Base-by-base conservation (phyloP, 768 basidiomycete genomes). In the Pisolithus albus region DNA sequence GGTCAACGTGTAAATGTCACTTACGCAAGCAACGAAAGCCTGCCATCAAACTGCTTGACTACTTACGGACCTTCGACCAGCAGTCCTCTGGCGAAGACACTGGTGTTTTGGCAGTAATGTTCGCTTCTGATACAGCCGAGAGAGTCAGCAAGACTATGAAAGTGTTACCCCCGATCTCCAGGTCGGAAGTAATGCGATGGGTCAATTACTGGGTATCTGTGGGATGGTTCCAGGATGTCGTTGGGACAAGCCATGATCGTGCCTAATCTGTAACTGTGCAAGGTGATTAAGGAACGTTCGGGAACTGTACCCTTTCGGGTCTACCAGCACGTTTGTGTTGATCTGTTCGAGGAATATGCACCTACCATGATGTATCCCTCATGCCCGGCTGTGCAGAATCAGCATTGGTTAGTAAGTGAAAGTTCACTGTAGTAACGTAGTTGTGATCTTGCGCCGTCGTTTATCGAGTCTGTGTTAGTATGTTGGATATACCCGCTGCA, bases 151-250 rank as follows among this genome's bases (percentile, higher is more conserved):
- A 41, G 40, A 41, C 40, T 21, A 41, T 19, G 40, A 18, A 10
- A 41, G n/a, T 4, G n/a, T 21, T 41, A 41, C 40, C 40, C 10
- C 40, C 40, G 3, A 5, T 41, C 7, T 41, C 40, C 6, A 51
- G 52, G 2, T 51, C 46, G 0, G 66, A 72, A 41, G 71, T 51
- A 13, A 46, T 34, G 4, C 51, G 48, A n/a, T 76, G 72, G 70
- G 60, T 75, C 3, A 60, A 60, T 13, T 75, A 75, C 50, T 75
- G 74, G 73, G 65, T 52, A 39, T 59, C 52, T 15, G 51, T 49
- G 10, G 63, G 62, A 16, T 61, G 68, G 52, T 60, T 68, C n/a
- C 30, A 30, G 42, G 46, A 49, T 32, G 47, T 28, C 24, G 13
- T 34, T 11, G 2, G 11, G 13, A n/a, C 28, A 10, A 23, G 45